Base-by-base conservation (phyloP, 2,329 filamentous ascomycete species). In the Dothistroma septosporum region DNA sequence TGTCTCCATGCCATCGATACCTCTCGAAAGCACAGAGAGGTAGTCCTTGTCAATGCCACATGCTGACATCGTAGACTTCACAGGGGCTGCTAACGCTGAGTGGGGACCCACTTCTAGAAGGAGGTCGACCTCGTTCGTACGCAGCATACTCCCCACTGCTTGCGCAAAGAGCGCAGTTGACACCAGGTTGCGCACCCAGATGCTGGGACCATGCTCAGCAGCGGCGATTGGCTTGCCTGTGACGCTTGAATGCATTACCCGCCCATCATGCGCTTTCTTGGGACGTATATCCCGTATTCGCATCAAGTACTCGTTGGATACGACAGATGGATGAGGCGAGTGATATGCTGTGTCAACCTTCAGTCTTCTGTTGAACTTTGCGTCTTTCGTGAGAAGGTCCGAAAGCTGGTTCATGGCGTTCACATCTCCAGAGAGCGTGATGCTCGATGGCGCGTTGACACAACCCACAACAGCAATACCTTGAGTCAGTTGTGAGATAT, bases 361-460 rank as follows among this genome's bases (percentile, higher is more conserved):
- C 1, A 82, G 72, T n/a, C 69, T 61, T 1, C 75, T 69, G 6
- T 68, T 69, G 61, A 80, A 80, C 2, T 73, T 70, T 3, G 72
- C 67, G 21, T 75, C 65, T 3, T 72, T 66, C 1, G 75, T 66
- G 0, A 81, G 61, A 0, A 70, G 64, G 0, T 68, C 59, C 4
- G 72, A 66, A 0, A 71, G 63, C 48, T 74, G 68, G 0, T 73
- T 61, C 4, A 82, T 72, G 4, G 69, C 72, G 60, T 73, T 64
- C 2, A 52, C 60, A 60, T 81, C 76, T 0, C 81, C 80, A 5
- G 79, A 80, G 0, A 81, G 48, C 0, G 80, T 83, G 1, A 80
- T 69, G 35, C 74, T 78, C 21, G 50, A 35, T 0, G 77, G 73
- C 32, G 73, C 75, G 62, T 82, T 82, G 55, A 70, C 54, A 4